Evolutionary conservation across 225 moss, liverwort and hornwort genomes (phyloP), one percentile per base, ranked within the genome.

Genomic region (Bryoerythrophyllum caledonicum): DNA sequence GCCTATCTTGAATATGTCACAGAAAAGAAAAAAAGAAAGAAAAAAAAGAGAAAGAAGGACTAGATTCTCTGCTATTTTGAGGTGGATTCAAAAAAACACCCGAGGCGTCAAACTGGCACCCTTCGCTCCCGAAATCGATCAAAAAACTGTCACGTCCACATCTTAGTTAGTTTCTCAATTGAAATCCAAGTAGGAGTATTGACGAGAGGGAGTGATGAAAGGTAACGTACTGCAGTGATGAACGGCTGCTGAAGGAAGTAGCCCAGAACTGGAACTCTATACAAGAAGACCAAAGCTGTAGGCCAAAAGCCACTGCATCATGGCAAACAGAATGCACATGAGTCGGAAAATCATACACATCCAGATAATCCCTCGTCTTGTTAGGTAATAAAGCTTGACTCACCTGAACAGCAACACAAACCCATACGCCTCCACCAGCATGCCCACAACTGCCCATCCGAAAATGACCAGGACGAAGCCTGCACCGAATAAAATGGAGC

Each of bases 241-340:
- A 91, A 99, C 55, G 95, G 97, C 71, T 91, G 92, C 67, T 91
- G 88, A 37, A 99, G 85, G 66, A 99, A 68, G 68, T 79, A 86
- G 68, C 97, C 97, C 37, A 99, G 63, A 53, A 95, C 80, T 70
- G 97, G 97, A 60, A 99, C 83, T 87, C 97, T 93, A 69, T 92
- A 91, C n/a, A 99, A 87, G 80, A 99, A 99, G 11, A 99, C 94
- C 55, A 94, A 78, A 23, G 93, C 90, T 44, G 97, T 99, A 34
- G 97, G 97, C 97, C 97, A 99, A 73, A 99, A 99, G 72, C 95
- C 97, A 79, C 97, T 99, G 88, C 86, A 82, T 16, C 78, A 68
- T 6, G 30, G 54, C 41, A 67, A 83, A 35, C 28, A 63, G 63
- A 28, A 59, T 32, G 23, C n/a, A 38, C 25, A 57, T 84, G 38